These are phyloP conservation scores for Aureobasidium subglaciale DNA, from an alignment of 2,329 filamentous ascomycete species.

Conservation along the genomic window DNA sequence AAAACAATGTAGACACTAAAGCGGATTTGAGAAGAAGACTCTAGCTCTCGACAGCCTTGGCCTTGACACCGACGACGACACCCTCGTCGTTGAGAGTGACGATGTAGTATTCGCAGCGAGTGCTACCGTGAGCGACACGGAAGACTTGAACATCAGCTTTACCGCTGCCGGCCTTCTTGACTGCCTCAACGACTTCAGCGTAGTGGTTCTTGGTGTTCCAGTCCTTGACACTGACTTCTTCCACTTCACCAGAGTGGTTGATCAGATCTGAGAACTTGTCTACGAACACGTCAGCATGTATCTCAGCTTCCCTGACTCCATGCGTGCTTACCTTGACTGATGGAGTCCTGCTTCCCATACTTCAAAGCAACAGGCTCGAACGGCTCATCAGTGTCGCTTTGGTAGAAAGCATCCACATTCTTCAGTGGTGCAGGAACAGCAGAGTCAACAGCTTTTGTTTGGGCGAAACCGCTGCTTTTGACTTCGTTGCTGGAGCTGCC, in stretches of 20 bases:
- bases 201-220: conserved; percentile 73
- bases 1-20: background rate
- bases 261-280: conserved; percentile 66
- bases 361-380: conserved; percentile 69
- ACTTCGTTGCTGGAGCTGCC: conserved; percentile 24
- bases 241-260: conserved; percentile 51
- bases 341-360: conserved; percentile 31
- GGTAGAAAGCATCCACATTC: conserved; percentile 58
- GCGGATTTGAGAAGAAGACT: background rate
- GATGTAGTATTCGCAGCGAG: conserved; percentile 73
- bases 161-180: conserved; percentile 57
- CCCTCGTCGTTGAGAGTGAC: conserved; percentile 55
- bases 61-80: conserved; percentile 69
- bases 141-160: conserved; percentile 63
- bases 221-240: conserved; percentile 59
- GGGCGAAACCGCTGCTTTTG: conserved; percentile 22
- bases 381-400: conserved; percentile 77
- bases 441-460: conserved; percentile 37
- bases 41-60: conserved; percentile 60
- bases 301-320: background rate
- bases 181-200: conserved; percentile 58
- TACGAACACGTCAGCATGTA: conserved; percentile 28
- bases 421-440: conserved; percentile 55
- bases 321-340: conserved; percentile 48
- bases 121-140: conserved; percentile 54